These are phyloP conservation scores for Gleditsia sinensis DNA, from an alignment of 306 rosid genomes.

Conservation along the genomic window DNA sequence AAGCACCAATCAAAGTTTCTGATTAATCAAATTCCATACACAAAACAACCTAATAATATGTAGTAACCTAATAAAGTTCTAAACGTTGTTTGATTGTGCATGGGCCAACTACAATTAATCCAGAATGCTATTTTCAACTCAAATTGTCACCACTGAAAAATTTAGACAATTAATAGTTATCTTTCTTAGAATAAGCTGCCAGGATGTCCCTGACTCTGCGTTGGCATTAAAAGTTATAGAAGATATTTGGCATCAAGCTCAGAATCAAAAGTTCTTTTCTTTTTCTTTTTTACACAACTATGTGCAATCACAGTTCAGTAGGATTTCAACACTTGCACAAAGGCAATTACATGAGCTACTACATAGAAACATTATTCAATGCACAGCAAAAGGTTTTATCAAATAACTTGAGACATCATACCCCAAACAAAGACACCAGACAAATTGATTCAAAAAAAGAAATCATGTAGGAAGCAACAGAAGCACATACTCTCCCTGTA, in stretches of 20 bases:
- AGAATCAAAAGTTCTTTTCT: slow-evolving; percentile 1
- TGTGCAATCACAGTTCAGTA: not conserved
- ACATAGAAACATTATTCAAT: slow-evolving; percentile 15
- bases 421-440: slow-evolving; percentile 15
- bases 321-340: not conserved
- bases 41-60: not conserved
- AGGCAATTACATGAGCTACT: slow-evolving; percentile 6
- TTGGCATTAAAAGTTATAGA: not conserved
- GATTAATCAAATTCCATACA: slow-evolving; percentile 7
- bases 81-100: not conserved
- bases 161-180: not conserved
- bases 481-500: slow-evolving; percentile 70
- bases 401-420: slow-evolving; percentile 19
- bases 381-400: slow-evolving; percentile 21
- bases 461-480: slow-evolving; percentile 21
- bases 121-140: not conserved
- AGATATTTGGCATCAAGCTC: slow-evolving; percentile 22
- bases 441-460: slow-evolving; percentile 18
- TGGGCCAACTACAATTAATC: not conserved
- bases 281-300: slow-evolving; percentile 19
- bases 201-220: not conserved
- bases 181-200: not conserved
- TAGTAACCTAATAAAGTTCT: too few relatives aligned
- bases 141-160: not conserved
- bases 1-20: slow-evolving; percentile 1